Evolutionary conservation across 106 monocot genomes (phyloP).

Genomic region (Cymbidium sinense): DNA sequence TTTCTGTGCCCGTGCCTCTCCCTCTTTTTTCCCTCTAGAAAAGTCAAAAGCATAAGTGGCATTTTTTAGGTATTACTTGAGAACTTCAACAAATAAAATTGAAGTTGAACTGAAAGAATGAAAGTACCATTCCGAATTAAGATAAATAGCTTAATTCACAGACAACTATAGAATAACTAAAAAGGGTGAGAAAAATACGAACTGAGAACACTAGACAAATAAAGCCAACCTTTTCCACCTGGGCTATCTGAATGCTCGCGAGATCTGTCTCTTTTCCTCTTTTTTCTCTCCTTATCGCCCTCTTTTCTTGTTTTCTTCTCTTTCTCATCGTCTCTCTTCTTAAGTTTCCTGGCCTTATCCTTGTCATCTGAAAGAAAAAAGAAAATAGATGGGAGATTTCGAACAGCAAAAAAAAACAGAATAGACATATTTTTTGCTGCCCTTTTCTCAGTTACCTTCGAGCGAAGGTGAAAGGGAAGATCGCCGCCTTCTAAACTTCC

Average conservation of each 20-base stretch:
- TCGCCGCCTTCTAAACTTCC: slow-evolving; percentile 8
- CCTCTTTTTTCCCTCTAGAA: neutral
- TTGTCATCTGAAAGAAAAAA: slow-evolving; percentile 5
- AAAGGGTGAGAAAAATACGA: neutral
- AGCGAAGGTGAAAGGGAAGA: neutral
- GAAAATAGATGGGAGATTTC: neutral
- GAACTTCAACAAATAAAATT: neutral
- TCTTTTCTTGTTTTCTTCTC: slow-evolving; percentile 1
- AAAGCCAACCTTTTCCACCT: slow-evolving; percentile 1
- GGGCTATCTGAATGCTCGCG: neutral
- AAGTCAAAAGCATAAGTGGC: neutral
- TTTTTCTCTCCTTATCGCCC: slow-evolving; percentile 1
- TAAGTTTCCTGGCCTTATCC: neutral
- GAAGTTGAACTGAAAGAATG: neutral
- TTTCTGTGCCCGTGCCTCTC: neutral
- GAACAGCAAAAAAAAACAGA: neutral
- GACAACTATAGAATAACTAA: neutral
- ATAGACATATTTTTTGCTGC: neutral
- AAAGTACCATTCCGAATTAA: neutral
- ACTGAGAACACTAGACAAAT: neutral
- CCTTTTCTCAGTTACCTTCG: neutral
- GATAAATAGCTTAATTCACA: neutral
- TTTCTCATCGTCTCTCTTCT: neutral
- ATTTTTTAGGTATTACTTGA: neutral
- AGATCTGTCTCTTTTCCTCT: slow-evolving; percentile 4